Evolutionary conservation across 495 filamentous ascomycete genomes (phyloP).

Genomic region (Trichoderma erinaceum): DNA sequence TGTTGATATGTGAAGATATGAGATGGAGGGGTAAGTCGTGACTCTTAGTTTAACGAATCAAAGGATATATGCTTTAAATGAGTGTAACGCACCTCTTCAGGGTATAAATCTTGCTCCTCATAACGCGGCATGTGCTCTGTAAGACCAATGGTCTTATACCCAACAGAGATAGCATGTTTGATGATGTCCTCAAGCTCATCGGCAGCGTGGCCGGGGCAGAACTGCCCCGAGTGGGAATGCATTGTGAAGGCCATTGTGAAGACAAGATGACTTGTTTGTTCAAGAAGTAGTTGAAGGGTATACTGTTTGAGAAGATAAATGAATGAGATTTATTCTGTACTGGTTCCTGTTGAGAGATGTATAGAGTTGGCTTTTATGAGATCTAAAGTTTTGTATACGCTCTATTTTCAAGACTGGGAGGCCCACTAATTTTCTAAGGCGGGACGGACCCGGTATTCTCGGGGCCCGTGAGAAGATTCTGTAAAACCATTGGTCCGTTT

Average conservation of each 20-base stretch:
- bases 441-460: not conserved
- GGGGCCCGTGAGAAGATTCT: not conserved
- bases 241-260: slow-evolving; percentile 87
- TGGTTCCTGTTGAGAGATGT: not conserved
- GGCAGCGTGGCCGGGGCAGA: slow-evolving; percentile 84
- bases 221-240: slow-evolving; percentile 96
- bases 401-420: not conserved
- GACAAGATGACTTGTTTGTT: not conserved
- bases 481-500: not conserved
- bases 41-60: not conserved
- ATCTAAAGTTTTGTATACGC: not conserved
- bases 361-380: not conserved
- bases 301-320: not conserved
- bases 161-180: slow-evolving; percentile 65
- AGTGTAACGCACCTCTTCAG: slow-evolving; percentile 67
- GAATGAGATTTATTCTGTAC: not conserved
- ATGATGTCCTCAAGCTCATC: slow-evolving; percentile 79
- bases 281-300: not conserved
- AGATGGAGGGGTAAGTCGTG: slow-evolving; percentile 6
- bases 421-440: not conserved
- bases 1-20: not conserved
- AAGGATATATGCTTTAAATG: not conserved
- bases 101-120: slow-evolving; percentile 69
- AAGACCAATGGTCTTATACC: slow-evolving; percentile 75
- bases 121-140: slow-evolving; percentile 97